Conservation (phyloP, 106 monocot genomes). For the Iris macrosiphon region DNA sequence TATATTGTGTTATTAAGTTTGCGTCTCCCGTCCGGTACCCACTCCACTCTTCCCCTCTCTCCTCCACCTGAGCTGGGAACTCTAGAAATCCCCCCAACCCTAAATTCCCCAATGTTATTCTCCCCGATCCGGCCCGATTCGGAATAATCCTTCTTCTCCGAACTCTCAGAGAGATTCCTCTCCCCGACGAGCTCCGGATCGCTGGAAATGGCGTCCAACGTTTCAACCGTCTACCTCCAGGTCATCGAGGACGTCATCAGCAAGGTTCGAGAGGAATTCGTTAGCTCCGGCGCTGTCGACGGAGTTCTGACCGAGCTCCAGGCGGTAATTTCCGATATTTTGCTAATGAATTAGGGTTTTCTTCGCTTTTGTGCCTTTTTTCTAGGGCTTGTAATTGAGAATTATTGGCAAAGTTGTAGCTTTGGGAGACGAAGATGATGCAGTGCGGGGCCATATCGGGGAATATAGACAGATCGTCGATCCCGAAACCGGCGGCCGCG, state of each 20-base stretch:
- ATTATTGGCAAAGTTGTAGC: conserved; percentile 19
- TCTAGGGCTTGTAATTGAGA: not conserved
- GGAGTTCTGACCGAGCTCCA: conserved; percentile 71
- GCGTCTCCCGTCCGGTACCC: conserved; percentile 23
- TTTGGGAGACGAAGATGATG: conserved; percentile 98
- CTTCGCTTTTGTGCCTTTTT: not conserved
- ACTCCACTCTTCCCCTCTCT: not conserved
- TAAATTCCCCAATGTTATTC: not conserved
- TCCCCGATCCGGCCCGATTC: not conserved
- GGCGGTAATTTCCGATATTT: conserved; percentile 40
- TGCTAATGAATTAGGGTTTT: not conserved
- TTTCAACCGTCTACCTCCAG: conserved; percentile 68
- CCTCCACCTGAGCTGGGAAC: conserved; percentile 20
- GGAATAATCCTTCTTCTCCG: not conserved
- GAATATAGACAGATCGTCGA: conserved; percentile 44
- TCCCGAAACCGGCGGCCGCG: conserved; percentile 19
- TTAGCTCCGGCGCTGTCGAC: conserved; percentile 61
- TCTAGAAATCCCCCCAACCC: conserved; percentile 4
- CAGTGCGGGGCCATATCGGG: conserved; percentile 63
- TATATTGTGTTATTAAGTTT: conserved; percentile 59
- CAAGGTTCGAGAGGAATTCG: conserved; percentile 85
- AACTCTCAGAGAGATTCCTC: not conserved
- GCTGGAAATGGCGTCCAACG: conserved; percentile 32
- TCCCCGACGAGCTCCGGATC: conserved; percentile 1
- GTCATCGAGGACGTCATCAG: conserved; percentile 85